Percentiles rank a stretch among this genome's conserved stretches.
Evolutionary conservation across 176 grass and related monocot species (phyloP).

Genomic region (Echinochloa phyllopogon): DNA sequence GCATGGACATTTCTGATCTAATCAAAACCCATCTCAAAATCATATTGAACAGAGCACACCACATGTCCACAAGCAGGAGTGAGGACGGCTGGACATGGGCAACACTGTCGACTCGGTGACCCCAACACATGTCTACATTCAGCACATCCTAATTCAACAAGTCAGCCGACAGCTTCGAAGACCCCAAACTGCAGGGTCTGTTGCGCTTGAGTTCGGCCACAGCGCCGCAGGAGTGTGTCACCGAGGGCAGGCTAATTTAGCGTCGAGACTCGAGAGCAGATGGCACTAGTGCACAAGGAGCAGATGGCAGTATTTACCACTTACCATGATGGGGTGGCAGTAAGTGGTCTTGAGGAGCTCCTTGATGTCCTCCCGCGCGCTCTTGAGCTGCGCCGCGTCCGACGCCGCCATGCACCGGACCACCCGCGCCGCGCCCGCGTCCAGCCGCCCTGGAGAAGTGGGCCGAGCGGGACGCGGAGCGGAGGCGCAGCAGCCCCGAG

Average conservation of each 20-base stretch:
- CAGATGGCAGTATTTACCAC: background rate
- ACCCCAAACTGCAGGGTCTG: too few relatives aligned
- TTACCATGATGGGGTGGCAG: slow-evolving; percentile 92
- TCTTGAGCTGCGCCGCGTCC: slow-evolving; percentile 75
- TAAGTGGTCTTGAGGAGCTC: slow-evolving; percentile 67
- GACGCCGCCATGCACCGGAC: slow-evolving; percentile 71
- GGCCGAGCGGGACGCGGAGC: too few relatives aligned
- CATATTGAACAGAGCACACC: background rate
- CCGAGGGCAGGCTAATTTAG: background rate
- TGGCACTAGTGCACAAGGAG: too few relatives aligned
- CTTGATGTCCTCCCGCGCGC: slow-evolving; percentile 87
- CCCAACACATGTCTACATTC: background rate
- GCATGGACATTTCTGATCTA: background rate
- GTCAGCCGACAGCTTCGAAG: background rate
- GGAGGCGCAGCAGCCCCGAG: too few relatives aligned
- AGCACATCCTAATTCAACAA: background rate
- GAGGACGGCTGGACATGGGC: background rate
- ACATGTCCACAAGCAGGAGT: background rate
- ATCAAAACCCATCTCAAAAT: background rate
- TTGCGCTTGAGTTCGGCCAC: background rate
- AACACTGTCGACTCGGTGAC: background rate
- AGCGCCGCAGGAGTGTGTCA: background rate
- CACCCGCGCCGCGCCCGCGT: slow-evolving; percentile 39
- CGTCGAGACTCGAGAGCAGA: background rate
- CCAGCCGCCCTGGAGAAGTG: slow-evolving; percentile 8